A percentile compares a stretch with the other conserved stretches of the same genome.
phyloP scores from a whole-genome alignment of 805 yeast genomes.

The Tetrapisispora namnaoensis region DNA sequence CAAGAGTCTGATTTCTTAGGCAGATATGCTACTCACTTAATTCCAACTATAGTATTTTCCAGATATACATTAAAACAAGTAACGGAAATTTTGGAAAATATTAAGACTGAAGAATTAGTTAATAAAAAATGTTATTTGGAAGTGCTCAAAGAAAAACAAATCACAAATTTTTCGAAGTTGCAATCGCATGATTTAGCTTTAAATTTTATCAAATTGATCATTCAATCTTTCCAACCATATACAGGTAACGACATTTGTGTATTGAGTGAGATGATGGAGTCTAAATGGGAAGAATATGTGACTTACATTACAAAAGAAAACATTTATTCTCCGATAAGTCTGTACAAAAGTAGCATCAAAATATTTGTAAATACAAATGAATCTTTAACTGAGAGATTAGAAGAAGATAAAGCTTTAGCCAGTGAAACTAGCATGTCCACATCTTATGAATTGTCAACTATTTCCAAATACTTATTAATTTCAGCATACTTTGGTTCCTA shows the following conservation, averaged over 20 bases:
- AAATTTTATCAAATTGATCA: conserved; percentile 22
- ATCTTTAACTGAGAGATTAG: conserved; percentile 15
- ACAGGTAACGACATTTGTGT: conserved; percentile 25
- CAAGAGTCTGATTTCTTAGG: conserved; percentile 17
- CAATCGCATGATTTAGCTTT: conserved; percentile 10
- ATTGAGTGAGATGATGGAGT: conserved; percentile 22
- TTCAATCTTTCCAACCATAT: conserved; percentile 26
- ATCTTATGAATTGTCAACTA: conserved; percentile 42
- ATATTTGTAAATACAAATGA: conserved; percentile 28
- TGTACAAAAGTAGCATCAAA: conserved; percentile 26
- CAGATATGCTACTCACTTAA: conserved; percentile 18
- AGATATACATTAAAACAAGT: conserved; percentile 20
- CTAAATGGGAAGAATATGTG: conserved; percentile 24
- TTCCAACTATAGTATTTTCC: conserved; percentile 26
- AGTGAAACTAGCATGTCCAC: neutral
- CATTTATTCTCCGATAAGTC: conserved; percentile 16
- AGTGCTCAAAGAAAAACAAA: conserved; percentile 6
- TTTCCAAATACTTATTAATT: conserved; percentile 62
- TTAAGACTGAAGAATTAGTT: conserved; percentile 12
- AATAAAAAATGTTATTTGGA: conserved; percentile 7
- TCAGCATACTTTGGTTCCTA: conserved; percentile 81
- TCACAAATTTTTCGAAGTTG: conserved; percentile 7
- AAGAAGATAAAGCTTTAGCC: conserved; percentile 7
- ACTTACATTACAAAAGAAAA: conserved; percentile 12
- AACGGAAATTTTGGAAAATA: conserved; percentile 12